Conservation (phyloP, 148 eudicot genomes). For the Chenopodium quinoa region DNA sequence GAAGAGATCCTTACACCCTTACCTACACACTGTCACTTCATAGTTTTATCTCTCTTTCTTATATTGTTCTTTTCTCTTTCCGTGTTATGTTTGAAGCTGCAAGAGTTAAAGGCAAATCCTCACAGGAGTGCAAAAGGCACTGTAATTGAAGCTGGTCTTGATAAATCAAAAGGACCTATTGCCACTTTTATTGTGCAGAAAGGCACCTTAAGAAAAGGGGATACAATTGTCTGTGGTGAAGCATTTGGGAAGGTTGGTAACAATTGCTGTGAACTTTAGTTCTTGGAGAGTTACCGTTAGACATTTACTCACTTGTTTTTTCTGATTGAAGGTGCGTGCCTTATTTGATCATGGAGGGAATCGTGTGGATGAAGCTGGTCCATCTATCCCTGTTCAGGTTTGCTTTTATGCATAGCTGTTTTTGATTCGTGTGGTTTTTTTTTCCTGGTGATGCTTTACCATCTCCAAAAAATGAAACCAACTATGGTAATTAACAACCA, state of each 20-base stretch:
- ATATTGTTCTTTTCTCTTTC: constrained; percentile 4
- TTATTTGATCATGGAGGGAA: constrained; percentile 86
- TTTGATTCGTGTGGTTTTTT: background rate
- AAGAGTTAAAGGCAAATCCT: constrained; percentile 98
- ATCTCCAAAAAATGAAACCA: too few relatives aligned
- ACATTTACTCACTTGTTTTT: constrained; percentile 12
- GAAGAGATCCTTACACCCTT: background rate
- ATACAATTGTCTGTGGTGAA: constrained; percentile 82
- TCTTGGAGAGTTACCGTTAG: constrained; percentile 4
- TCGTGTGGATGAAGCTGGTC: constrained; percentile 85
- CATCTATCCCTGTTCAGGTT: constrained; percentile 96
- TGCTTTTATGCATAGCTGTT: background rate
- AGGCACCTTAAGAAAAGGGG: constrained; percentile 89
- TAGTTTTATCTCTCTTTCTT: background rate
- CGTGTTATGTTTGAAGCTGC: constrained; percentile 47
- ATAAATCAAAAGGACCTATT: constrained; percentile 88
- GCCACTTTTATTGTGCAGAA: constrained; percentile 97
- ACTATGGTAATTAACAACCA: too few relatives aligned
- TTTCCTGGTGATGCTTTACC: background rate
- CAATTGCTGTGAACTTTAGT: constrained; percentile 2
- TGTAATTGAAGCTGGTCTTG: constrained; percentile 95
- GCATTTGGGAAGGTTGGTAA: constrained; percentile 90
- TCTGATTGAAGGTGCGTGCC: constrained; percentile 65
- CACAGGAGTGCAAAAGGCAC: constrained; percentile 85
- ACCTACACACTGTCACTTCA: constrained; percentile 1